Base-by-base conservation (phyloP, 148 eudicot species). In the Limonium bicolor region DNA sequence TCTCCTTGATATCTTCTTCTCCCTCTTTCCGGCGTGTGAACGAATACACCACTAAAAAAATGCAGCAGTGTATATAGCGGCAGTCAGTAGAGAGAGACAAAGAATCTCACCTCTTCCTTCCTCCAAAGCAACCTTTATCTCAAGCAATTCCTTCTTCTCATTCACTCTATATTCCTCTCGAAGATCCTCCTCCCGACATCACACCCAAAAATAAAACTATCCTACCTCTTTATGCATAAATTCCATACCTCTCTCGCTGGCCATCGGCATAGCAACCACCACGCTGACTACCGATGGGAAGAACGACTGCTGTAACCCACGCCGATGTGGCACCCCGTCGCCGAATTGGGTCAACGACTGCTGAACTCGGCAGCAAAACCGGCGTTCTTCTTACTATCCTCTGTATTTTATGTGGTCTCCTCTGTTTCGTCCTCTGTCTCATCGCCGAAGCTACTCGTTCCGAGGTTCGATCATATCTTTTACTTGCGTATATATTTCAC, bases 51-150 rank as follows among this genome's bases (percentile, higher is more conserved):
- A n/a, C n/a, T n/a, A n/a, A n/a, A n/a, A n/a, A n/a, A n/a, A n/a
- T n/a, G n/a, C n/a, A n/a, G n/a, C n/a, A n/a, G n/a, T n/a, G n/a
- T n/a, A n/a, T n/a, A n/a, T n/a, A n/a, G n/a, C n/a, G n/a, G n/a
- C n/a, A n/a, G n/a, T n/a, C n/a, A n/a, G n/a, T n/a, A n/a, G n/a
- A n/a, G n/a, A n/a, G n/a, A n/a, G n/a, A n/a, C n/a, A 20, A 27
- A 41, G 45, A 41, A 41, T 41, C 15, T 41, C 19, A 4, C 24
- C 45, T 41, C 23, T 27, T 0, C 45, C 45, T 41, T 7, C 45
- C 59, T 56, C 75, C 72, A 77, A 90, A 90, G 97, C 77, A 90
- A 90, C 93, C 97, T 90, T 74, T 84, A 70, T 61, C 69, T 56
- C 82, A 90, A 90, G 93, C 77, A 56, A 88, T 83, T 69, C 86